phyloP scores from a whole-genome alignment of 148 eudicot genomes.

The Silene latifolia region DNA sequence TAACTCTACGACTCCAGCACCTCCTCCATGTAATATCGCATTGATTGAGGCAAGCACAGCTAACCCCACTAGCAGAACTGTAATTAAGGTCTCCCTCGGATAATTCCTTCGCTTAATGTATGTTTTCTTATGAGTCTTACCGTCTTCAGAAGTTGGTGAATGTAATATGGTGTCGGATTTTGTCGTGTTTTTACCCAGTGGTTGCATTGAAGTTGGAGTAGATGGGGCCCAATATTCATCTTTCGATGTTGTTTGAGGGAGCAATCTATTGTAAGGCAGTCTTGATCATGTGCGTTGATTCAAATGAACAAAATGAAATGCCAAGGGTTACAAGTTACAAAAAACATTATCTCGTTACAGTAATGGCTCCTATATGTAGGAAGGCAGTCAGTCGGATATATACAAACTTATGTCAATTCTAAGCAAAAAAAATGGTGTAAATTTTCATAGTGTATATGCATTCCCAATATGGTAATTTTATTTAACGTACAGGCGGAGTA shows the following conservation, averaged over 20 bases:
- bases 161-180: conserved; percentile 2
- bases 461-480: too few species aligned
- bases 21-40: conserved; percentile 35
- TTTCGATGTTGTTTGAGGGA: conserved; percentile 18
- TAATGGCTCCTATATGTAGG: too few species aligned
- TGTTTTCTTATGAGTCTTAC: conserved; percentile 4
- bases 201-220: conserved; percentile 28
- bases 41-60: conserved; percentile 45
- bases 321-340: too few species aligned
- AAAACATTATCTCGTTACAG: too few species aligned
- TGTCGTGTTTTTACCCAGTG: conserved; percentile 5
- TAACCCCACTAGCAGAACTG: conserved; percentile 42
- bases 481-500: too few species aligned
- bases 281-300: too few species aligned
- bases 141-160: conserved; percentile 11
- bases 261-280: conserved; percentile 8
- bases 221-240: conserved; percentile 79
- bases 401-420: too few species aligned
- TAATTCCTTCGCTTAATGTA: neutral
- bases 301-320: too few species aligned
- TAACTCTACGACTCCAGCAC: conserved; percentile 33
- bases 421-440: too few species aligned
- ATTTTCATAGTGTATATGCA: too few species aligned
- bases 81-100: conserved; percentile 24
- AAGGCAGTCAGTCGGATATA: too few species aligned